Conservation (phyloP, 192 early-diverging fungal species). For the Entophlyctis luteolus region DNA sequence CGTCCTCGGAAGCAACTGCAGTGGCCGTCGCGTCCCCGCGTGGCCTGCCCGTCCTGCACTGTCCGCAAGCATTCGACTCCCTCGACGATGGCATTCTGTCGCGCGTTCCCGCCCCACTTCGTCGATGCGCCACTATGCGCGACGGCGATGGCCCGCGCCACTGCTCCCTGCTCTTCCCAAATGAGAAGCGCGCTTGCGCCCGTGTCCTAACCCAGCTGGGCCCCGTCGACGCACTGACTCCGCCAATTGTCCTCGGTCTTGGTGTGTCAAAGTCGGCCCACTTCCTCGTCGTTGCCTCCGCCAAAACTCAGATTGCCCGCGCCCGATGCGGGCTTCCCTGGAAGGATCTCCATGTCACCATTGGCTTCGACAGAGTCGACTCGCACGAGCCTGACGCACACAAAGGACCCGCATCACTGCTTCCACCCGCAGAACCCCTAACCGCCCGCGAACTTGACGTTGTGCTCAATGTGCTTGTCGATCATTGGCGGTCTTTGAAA, state of each 20-base stretch:
- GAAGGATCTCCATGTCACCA: conserved; percentile 39
- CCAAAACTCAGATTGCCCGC: conserved; percentile 29
- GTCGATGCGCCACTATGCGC: too few relatives aligned
- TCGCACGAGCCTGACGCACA: conserved; percentile 2
- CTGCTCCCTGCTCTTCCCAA: not conserved
- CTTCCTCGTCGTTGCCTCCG: conserved; percentile 15
- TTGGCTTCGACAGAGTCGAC: conserved; percentile 19
- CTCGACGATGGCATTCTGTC: too few relatives aligned
- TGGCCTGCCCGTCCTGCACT: too few relatives aligned
- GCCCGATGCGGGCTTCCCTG: conserved; percentile 7
- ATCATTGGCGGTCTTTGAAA: not conserved
- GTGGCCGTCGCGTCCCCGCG: too few relatives aligned
- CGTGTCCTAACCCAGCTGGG: not conserved
- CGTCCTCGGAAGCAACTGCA: too few relatives aligned
- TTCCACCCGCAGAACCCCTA: not conserved
- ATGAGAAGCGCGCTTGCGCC: not conserved
- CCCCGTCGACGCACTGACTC: not conserved
- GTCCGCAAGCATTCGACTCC: too few relatives aligned
- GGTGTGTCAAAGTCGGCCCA: not conserved
- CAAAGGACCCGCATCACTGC: conserved; percentile 16
- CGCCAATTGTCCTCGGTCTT: not conserved
- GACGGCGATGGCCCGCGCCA: not conserved
- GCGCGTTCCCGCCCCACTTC: too few relatives aligned
- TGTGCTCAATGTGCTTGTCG: not conserved
- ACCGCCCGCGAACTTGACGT: too few relatives aligned